phyloP scores from a whole-genome alignment of 495 filamentous ascomycete genomes.

The Aspergillus nanangensis region DNA sequence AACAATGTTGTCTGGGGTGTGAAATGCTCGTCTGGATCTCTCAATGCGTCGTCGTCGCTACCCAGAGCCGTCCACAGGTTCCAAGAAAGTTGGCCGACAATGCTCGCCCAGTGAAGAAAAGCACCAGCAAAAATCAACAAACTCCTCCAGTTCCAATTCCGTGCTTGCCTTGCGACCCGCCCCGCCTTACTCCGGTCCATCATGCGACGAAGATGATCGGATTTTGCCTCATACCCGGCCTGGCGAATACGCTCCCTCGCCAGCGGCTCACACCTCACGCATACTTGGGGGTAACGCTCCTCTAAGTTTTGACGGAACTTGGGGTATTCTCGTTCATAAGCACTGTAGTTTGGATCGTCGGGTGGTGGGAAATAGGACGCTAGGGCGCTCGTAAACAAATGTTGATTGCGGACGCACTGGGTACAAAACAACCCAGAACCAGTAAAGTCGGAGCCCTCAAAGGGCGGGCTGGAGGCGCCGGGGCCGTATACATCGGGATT shows the following conservation, averaged over 20 bases:
- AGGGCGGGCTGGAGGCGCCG: constrained; percentile 24
- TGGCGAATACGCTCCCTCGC: constrained; percentile 60
- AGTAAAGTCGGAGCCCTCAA: constrained; percentile 29
- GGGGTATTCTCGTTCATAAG: constrained; percentile 53
- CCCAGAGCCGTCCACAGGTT: constrained; percentile 28
- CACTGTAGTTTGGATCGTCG: constrained; percentile 58
- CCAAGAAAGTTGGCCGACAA: constrained; percentile 42
- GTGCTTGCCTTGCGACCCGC: constrained; percentile 33
- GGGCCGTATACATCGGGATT: constrained; percentile 21
- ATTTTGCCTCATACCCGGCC: constrained; percentile 72
- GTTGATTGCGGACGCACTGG: constrained; percentile 78
- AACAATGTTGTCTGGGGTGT: constrained; percentile 13
- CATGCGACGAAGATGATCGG: constrained; percentile 69
- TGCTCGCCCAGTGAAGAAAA: constrained; percentile 49
- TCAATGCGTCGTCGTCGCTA: constrained; percentile 6
- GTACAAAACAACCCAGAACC: constrained; percentile 64
- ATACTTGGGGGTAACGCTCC: constrained; percentile 78
- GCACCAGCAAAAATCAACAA: constrained; percentile 42
- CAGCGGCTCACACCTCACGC: constrained; percentile 64
- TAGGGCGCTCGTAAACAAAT: constrained; percentile 61
- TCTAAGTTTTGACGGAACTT: constrained; percentile 63
- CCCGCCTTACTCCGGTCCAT: constrained; percentile 58
- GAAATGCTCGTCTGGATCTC: constrained; percentile 8
- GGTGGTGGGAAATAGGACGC: constrained; percentile 67
- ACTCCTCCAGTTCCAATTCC: constrained; percentile 46